Evolutionary conservation across 805 yeast genomes (phyloP).

Genomic region (Aciculoconidium aculeatum): DNA sequence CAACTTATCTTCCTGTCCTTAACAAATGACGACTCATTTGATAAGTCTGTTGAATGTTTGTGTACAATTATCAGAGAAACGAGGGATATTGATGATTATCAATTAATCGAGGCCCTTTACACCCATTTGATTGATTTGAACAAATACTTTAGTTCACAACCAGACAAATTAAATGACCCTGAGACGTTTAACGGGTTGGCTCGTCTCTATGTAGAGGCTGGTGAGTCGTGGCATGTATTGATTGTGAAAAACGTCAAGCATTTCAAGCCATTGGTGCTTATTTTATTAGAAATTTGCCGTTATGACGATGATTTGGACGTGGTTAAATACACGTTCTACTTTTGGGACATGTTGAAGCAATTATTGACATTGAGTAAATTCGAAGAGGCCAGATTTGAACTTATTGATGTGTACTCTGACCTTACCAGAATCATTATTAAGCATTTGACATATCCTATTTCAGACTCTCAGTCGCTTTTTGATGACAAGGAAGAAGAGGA

Average conservation of each 20-base stretch:
- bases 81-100: conserved; percentile 61
- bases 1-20: conserved; percentile 55
- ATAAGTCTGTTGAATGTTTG: conserved; percentile 82
- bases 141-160: conserved; percentile 32
- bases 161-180: conserved; percentile 48
- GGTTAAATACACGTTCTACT: conserved; percentile 84
- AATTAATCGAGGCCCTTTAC: conserved; percentile 60
- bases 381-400: conserved; percentile 43
- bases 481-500: conserved; percentile 80
- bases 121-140: conserved; percentile 61
- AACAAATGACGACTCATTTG: conserved; percentile 68
- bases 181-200: conserved; percentile 67
- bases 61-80: conserved; percentile 78
- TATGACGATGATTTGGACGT: conserved; percentile 82
- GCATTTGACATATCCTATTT: conserved; percentile 70
- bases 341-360: conserved; percentile 83
- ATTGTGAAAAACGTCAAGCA: conserved; percentile 66
- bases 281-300: conserved; percentile 63
- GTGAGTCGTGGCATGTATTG: conserved; percentile 90
- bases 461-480: conserved; percentile 41
- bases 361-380: conserved; percentile 57
- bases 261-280: conserved; percentile 69
- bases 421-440: conserved; percentile 56
- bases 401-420: conserved; percentile 50
- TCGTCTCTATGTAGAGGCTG: conserved; percentile 82